phyloP scores from a whole-genome alignment of 2,329 filamentous ascomycete genomes.

The Aureobasidium musti region DNA sequence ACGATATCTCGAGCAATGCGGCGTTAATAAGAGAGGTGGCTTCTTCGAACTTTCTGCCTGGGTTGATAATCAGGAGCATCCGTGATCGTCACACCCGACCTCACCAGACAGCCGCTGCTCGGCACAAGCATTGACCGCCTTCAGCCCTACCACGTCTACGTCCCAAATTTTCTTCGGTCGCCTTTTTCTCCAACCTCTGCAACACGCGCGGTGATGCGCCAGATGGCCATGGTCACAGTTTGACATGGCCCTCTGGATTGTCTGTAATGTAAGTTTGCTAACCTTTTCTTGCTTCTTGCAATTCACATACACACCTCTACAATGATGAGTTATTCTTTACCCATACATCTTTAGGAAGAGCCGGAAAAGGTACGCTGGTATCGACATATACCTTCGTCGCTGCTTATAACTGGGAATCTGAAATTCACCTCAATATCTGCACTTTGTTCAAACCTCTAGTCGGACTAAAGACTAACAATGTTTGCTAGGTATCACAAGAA shows the following conservation, averaged over 20 bases:
- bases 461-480: not conserved
- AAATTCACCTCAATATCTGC: slow-evolving; percentile 34
- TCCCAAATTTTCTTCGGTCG: slow-evolving; percentile 22
- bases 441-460: not conserved
- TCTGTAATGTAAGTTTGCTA: slow-evolving; percentile 27
- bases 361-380: slow-evolving; percentile 56
- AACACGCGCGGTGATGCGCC: slow-evolving; percentile 9
- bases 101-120: not conserved
- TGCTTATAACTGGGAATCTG: slow-evolving; percentile 54
- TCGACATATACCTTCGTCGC: slow-evolving; percentile 54
- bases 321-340: slow-evolving; percentile 43
- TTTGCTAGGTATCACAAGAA: not conserved
- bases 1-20: not conserved
- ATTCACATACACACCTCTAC: slow-evolving; percentile 26
- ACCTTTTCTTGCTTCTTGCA: slow-evolving; percentile 1
- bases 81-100: slow-evolving; percentile 5
- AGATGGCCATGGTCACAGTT: not conserved
- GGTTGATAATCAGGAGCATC: slow-evolving; percentile 25
- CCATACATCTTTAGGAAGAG: slow-evolving; percentile 52
- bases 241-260: slow-evolving; percentile 4
- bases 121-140: slow-evolving; percentile 20
- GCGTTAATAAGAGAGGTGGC: slow-evolving; percentile 24
- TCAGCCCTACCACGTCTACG: slow-evolving; percentile 8
- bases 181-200: slow-evolving; percentile 14
- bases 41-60: slow-evolving; percentile 12